Evolutionary conservation across 202 grass and related monocot species (phyloP).

Genomic region (Alloteropsis angusta): DNA sequence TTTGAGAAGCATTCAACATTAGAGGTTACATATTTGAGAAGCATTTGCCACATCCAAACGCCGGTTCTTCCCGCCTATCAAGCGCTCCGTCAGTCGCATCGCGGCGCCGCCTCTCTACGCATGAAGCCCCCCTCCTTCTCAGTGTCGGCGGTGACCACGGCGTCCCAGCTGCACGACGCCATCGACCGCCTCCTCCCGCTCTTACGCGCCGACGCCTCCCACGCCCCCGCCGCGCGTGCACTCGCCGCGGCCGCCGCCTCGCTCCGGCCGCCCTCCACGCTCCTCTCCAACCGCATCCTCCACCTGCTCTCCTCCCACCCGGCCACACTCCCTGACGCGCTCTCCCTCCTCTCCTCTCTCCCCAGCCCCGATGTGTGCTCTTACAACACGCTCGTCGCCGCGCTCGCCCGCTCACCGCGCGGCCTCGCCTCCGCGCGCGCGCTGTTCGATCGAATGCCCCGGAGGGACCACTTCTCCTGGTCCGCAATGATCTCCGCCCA

Average conservation of each 20-base stretch:
- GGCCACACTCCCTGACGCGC: slow-evolving; percentile 40
- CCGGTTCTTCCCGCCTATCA: background rate
- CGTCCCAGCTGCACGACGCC: slow-evolving; percentile 45
- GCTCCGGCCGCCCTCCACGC: slow-evolving; percentile 24
- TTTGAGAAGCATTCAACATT: background rate
- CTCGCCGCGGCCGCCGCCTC: slow-evolving; percentile 35
- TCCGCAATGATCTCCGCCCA: slow-evolving; percentile 58
- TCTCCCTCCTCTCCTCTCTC: slow-evolving; percentile 45
- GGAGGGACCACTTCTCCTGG: slow-evolving; percentile 78
- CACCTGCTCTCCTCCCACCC: slow-evolving; percentile 45
- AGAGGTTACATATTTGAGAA: background rate
- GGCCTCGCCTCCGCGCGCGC: slow-evolving; percentile 33
- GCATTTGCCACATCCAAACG: background rate
- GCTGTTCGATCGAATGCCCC: slow-evolving; percentile 67
- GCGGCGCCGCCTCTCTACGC: background rate
- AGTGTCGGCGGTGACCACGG: slow-evolving; percentile 18
- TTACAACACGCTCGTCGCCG: slow-evolving; percentile 66
- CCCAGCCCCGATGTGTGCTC: slow-evolving; percentile 53
- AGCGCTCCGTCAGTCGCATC: background rate
- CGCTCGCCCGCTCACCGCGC: slow-evolving; percentile 38
- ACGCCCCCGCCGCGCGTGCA: slow-evolving; percentile 36
- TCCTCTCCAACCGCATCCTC: slow-evolving; percentile 55
- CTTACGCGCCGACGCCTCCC: slow-evolving; percentile 23
- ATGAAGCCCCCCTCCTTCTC: slow-evolving; percentile 38
- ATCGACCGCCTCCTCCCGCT: slow-evolving; percentile 49